Base-by-base conservation (phyloP, 208 protist genomes). In the Leishmania guyanensis region DNA sequence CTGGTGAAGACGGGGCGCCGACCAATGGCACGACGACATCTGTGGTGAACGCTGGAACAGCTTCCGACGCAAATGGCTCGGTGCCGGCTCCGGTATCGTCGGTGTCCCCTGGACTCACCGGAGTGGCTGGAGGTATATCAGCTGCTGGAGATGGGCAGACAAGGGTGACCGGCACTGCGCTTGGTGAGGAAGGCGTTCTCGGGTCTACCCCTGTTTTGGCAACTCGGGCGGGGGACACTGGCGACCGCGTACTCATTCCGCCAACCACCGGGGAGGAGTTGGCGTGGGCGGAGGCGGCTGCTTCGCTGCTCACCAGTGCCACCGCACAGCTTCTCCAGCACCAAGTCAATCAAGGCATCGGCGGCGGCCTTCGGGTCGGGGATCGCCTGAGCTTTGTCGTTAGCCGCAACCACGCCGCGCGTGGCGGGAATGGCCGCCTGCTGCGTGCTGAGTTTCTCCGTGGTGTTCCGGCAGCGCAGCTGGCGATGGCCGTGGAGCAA, bases 401-500 rank as follows among this genome's bases (percentile, higher is more conserved):
- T 26, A 91, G 87, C 3, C 89, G 90, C 76, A 95, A 95, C 75
- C 72, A 84, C 29, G 81, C 84, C 26, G 84, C 51, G 8, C 87
- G 87, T 33, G 76, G 83, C 50, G 81, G 87, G 43, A 85, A 66
- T 54, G 82, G 75, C 22, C 90, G 93, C 2, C 88, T 94, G 56
- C 87, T 96, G 58, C 88, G 91, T 5, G 93, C 91, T 33, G 91
- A 95, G 74, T 82, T 89, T 70, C 87, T 96, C 20, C 87, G 89
- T 8, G 93, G 93, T 26, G n/a, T 84, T 6, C 84, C 89, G 26
- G 70, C 29, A 26, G 71, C 64, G 48, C 66, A 62, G 73, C 91
- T 89, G 78, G 90, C 90, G 29, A 86, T 92, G 48, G 83, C 81
- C 46, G 62, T 91, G 66, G 93, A 96, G 84, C 93, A 94, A 77